Conservation (phyloP, 495 filamentous ascomycete species). For the Sporormia fimetaria region DNA sequence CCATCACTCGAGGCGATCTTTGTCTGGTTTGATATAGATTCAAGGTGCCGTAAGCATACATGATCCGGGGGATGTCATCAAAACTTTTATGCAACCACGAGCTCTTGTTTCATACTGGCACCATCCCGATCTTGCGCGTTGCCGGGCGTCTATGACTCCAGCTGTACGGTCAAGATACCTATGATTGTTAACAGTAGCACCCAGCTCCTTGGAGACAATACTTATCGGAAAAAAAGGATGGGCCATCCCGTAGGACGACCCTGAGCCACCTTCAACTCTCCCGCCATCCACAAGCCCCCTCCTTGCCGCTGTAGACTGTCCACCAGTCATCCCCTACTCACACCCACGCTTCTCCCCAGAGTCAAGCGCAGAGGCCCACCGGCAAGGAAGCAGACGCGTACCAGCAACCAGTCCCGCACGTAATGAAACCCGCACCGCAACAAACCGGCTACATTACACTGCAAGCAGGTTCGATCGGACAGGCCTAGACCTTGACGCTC, state of each 20-base stretch:
- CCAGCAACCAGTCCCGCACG: slow-evolving; percentile 9
- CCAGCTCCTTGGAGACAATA: slow-evolving; percentile 8
- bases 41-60: too few species aligned
- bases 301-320: neutral
- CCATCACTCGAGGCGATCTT: too few species aligned
- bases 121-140: too few species aligned
- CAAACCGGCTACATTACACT: slow-evolving; percentile 8
- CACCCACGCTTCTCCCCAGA: slow-evolving; percentile 2
- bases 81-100: too few species aligned
- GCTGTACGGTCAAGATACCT: too few species aligned
- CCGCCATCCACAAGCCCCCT: slow-evolving; percentile 6
- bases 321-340: neutral
- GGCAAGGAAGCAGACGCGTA: slow-evolving; percentile 5
- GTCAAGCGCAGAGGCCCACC: slow-evolving; percentile 3
- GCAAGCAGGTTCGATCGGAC: slow-evolving; percentile 42
- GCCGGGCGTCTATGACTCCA: too few species aligned
- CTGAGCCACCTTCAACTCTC: slow-evolving; percentile 13
- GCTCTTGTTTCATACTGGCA: too few species aligned
- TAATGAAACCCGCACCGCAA: slow-evolving; percentile 10
- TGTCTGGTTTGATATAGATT: too few species aligned
- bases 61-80: too few species aligned
- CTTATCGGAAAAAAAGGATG: slow-evolving; percentile 28
- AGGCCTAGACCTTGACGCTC: slow-evolving; percentile 95
- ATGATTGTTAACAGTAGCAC: slow-evolving; percentile 17
- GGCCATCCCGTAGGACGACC: slow-evolving; percentile 17